These are phyloP conservation scores for Neodidymelliopsis sp. DNA, from an alignment of 2,329 filamentous ascomycete genomes.

Conservation along the genomic window DNA sequence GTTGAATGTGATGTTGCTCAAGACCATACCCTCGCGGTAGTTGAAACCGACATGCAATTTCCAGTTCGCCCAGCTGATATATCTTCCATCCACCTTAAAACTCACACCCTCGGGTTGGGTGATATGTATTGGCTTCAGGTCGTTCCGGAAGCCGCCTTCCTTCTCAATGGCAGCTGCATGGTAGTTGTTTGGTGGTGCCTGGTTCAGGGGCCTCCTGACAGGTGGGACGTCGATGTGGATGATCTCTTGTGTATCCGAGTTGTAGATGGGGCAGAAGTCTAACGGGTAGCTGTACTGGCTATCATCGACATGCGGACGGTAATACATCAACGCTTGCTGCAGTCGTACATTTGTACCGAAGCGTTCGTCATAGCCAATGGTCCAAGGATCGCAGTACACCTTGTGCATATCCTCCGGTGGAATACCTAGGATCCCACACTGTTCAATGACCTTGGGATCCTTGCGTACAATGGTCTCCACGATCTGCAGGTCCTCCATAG, in stretches of 20 bases:
- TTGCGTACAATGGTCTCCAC: constrained; percentile 79
- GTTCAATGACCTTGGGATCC: constrained; percentile 87
- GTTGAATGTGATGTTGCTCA: constrained; percentile 89
- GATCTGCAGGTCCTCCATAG: constrained; percentile 84
- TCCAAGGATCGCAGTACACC: constrained; percentile 96
- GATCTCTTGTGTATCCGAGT: constrained; percentile 78
- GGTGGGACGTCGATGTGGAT: constrained; percentile 85
- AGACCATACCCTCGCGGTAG: constrained; percentile 88
- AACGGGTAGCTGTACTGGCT: constrained; percentile 91
- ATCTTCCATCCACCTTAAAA: constrained; percentile 77
- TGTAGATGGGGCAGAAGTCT: constrained; percentile 93
- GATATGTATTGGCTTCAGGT: constrained; percentile 87
- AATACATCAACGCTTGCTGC: constrained; percentile 96
- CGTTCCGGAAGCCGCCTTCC: constrained; percentile 76
- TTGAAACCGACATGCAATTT: constrained; percentile 94
- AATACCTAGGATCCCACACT: constrained; percentile 84
- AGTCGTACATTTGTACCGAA: constrained; percentile 80
- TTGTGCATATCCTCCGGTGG: constrained; percentile 88
- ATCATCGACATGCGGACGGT: constrained; percentile 83
- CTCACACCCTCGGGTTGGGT: constrained; percentile 89
- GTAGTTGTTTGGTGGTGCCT: constrained; percentile 79
- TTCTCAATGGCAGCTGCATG: constrained; percentile 75
- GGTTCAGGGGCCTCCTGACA: constrained; percentile 76
- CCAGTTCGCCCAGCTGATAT: constrained; percentile 91
- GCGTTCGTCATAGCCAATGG: constrained; percentile 91